phyloP scores from a whole-genome alignment of 768 basidiomycete genomes.

The Boletus patriciae region DNA sequence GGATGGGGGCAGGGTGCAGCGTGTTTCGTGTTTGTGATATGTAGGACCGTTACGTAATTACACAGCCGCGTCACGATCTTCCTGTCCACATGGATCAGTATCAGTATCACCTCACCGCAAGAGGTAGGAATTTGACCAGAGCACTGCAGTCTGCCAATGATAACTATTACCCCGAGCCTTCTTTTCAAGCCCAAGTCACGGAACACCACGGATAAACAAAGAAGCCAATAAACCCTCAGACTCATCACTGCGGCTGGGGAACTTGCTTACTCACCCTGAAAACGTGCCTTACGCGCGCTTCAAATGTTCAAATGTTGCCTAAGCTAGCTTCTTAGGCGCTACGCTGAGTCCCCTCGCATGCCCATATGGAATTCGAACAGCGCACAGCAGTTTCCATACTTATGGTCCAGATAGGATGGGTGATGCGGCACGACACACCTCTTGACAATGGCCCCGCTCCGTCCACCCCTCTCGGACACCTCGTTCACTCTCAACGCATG shows the following conservation, averaged over 20 bases:
- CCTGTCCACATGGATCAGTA: no score
- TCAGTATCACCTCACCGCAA: no score
- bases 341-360: no score
- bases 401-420: not conserved
- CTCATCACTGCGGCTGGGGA: not conserved
- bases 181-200: no score
- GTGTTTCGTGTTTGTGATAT: no score
- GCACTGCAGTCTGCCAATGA: no score
- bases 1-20: no score
- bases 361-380: not conserved
- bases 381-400: not conserved
- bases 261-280: not conserved
- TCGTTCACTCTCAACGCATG: slow-evolving; percentile 27
- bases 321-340: not conserved
- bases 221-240: not conserved
- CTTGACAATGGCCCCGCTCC: slow-evolving; percentile 15
- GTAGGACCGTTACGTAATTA: no score
- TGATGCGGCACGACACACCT: not conserved
- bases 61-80: no score
- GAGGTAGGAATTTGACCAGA: not conserved
- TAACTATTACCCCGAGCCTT: not conserved
- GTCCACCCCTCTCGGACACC: slow-evolving; percentile 4
- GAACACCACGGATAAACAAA: not conserved
- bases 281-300: not conserved
- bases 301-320: no score